Evolutionary conservation across 345 rosid species (phyloP).

Genomic region (Syzygium aromaticum): DNA sequence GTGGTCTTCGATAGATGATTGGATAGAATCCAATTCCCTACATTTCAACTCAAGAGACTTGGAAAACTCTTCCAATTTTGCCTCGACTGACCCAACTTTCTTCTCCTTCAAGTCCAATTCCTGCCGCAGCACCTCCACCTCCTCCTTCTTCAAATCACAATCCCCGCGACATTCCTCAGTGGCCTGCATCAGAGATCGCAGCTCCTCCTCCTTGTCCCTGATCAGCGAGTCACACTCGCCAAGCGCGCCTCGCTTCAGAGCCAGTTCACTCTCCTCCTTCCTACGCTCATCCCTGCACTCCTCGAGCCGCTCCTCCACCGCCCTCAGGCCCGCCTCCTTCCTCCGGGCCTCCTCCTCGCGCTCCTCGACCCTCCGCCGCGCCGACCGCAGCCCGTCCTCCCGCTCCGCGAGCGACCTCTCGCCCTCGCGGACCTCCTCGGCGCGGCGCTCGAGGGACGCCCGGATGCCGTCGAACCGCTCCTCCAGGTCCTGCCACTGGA

Average conservation of each 20-base stretch:
- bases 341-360: neutral
- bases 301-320: neutral
- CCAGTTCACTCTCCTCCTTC: neutral
- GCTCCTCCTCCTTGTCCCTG: neutral
- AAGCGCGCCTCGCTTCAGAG: neutral
- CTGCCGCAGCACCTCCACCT: neutral
- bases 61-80: neutral
- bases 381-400: neutral
- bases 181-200: neutral
- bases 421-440: neutral
- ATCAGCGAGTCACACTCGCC: neutral
- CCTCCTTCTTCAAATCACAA: neutral
- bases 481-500: constrained; percentile 9
- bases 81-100: neutral
- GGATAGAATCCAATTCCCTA: neutral
- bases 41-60: neutral
- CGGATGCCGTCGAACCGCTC: neutral
- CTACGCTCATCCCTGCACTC: constrained; percentile 1
- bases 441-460: neutral
- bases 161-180: neutral
- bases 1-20: neutral
- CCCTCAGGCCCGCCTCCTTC: constrained; percentile 10
- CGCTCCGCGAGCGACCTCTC: neutral
- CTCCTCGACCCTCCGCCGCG: neutral
- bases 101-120: neutral